Conservation (phyloP, 2,329 filamentous ascomycete genomes). For the Alternaria sp. region DNA sequence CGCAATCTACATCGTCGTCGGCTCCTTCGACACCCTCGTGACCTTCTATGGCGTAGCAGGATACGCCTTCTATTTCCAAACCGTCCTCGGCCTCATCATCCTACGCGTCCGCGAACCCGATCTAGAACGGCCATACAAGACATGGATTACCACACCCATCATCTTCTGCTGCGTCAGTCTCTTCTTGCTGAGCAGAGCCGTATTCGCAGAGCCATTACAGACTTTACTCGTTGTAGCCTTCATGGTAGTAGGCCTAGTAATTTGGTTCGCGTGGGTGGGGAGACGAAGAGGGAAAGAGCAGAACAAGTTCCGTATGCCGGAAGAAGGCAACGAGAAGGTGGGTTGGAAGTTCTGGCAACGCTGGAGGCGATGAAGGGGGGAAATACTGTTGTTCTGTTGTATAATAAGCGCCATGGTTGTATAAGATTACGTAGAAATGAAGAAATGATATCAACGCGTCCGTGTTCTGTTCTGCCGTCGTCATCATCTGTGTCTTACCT, state of each 20-base stretch:
- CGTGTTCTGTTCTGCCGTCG: not conserved
- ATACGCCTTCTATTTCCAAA: conserved; percentile 97
- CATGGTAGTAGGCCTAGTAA: conserved; percentile 79
- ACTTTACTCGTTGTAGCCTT: conserved; percentile 87
- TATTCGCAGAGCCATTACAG: conserved; percentile 90
- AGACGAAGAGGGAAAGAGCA: conserved; percentile 49
- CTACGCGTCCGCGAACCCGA: conserved; percentile 85
- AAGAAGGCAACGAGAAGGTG: conserved; percentile 29
- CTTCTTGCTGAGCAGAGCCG: conserved; percentile 85
- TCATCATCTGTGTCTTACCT: not conserved
- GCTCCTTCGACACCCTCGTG: conserved; percentile 88
- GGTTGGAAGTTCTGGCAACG: conserved; percentile 56
- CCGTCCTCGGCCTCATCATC: conserved; percentile 90
- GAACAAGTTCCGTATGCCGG: conserved; percentile 31
- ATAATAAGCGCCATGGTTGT: not conserved
- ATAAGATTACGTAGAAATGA: conserved; percentile 1
- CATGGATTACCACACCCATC: conserved; percentile 96
- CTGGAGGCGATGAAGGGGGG: conserved; percentile 40
- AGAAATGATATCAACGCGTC: not conserved
- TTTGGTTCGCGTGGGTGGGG: conserved; percentile 87
- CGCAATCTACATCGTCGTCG: conserved; percentile 77
- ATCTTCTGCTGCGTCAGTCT: conserved; percentile 98
- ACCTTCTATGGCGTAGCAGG: conserved; percentile 98
- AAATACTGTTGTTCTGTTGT: not conserved
- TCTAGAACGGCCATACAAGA: conserved; percentile 88